Conservation (phyloP, 352 stramenopile species). For the Globisporangium takayamanum region DNA sequence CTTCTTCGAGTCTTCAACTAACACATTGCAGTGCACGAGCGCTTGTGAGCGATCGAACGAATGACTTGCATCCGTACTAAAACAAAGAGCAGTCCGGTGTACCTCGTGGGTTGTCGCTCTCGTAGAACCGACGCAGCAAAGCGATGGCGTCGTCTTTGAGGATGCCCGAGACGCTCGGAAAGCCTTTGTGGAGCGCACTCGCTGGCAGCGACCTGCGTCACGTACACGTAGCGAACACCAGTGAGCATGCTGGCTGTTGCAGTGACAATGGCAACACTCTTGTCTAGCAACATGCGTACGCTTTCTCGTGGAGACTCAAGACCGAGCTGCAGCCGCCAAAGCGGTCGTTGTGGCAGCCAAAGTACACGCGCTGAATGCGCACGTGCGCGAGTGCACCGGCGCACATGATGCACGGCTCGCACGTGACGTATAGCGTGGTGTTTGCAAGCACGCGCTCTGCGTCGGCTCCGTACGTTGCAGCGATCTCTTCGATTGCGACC, state of each 20-base stretch:
- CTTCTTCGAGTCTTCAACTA: conserved; percentile 79
- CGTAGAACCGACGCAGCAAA: conserved; percentile 87
- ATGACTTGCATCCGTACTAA: not conserved
- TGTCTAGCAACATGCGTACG: conserved; percentile 13
- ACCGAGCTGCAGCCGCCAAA: conserved; percentile 92
- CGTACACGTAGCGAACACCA: not conserved
- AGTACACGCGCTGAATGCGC: conserved; percentile 72
- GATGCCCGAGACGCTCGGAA: conserved; percentile 59
- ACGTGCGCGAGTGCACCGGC: conserved; percentile 80
- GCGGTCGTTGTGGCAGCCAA: conserved; percentile 90
- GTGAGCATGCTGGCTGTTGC: not conserved
- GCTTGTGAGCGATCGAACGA: not conserved
- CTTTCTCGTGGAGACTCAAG: conserved; percentile 69
- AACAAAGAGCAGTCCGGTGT: not conserved
- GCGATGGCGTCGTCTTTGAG: conserved; percentile 81
- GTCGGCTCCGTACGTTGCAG: conserved; percentile 31
- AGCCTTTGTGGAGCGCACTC: conserved; percentile 45
- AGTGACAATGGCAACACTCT: not conserved
- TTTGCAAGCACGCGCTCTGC: conserved; percentile 42
- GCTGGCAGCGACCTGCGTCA: conserved; percentile 24
- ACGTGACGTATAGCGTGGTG: conserved; percentile 85
- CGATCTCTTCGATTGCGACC: conserved; percentile 84
- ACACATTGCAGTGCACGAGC: not conserved
- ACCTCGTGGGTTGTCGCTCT: conserved; percentile 85
- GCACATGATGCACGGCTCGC: conserved; percentile 94